Percentiles rank a stretch among this genome's conserved stretches.
Conservation (phyloP, 768 basidiomycete species). For the Serendipita vermifera region DNA sequence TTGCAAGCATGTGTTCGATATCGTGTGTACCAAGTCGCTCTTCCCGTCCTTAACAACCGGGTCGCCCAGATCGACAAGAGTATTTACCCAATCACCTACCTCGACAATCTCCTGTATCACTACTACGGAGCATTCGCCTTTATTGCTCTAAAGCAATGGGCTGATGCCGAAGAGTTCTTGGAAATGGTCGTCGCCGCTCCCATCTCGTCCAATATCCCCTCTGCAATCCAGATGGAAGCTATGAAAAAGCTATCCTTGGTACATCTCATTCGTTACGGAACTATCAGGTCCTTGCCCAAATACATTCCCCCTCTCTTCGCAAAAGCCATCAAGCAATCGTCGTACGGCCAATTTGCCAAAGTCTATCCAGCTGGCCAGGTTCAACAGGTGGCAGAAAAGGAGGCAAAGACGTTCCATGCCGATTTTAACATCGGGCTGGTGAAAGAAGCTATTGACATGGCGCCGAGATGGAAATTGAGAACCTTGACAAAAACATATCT, state of each 20-base stretch:
- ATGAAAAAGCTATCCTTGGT: slow-evolving; percentile 71
- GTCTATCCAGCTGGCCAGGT: slow-evolving; percentile 48
- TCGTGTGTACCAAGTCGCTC: slow-evolving; percentile 40
- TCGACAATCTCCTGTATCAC: slow-evolving; percentile 75
- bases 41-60: slow-evolving; percentile 47
- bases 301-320: slow-evolving; percentile 50
- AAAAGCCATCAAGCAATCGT: slow-evolving; percentile 51
- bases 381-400: slow-evolving; percentile 39
- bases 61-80: slow-evolving; percentile 50
- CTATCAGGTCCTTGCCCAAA: slow-evolving; percentile 45
- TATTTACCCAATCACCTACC: slow-evolving; percentile 47
- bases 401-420: slow-evolving; percentile 40
- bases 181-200: slow-evolving; percentile 65
- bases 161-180: slow-evolving; percentile 59
- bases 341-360: slow-evolving; percentile 50
- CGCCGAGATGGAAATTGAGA: slow-evolving; percentile 66
- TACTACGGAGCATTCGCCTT: slow-evolving; percentile 66
- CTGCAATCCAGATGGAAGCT: slow-evolving; percentile 72
- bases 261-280: slow-evolving; percentile 65
- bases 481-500: slow-evolving; percentile 75
- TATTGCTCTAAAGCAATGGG: slow-evolving; percentile 47
- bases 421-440: slow-evolving; percentile 66
- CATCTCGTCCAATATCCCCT: slow-evolving; percentile 33
- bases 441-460: slow-evolving; percentile 48
- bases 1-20: slow-evolving; percentile 44